A percentile compares a stretch with the other conserved stretches of the same genome.
Evolutionary conservation across 371 early-diverging fungal species (phyloP).

Genomic region (Funneliformis caledonium): DNA sequence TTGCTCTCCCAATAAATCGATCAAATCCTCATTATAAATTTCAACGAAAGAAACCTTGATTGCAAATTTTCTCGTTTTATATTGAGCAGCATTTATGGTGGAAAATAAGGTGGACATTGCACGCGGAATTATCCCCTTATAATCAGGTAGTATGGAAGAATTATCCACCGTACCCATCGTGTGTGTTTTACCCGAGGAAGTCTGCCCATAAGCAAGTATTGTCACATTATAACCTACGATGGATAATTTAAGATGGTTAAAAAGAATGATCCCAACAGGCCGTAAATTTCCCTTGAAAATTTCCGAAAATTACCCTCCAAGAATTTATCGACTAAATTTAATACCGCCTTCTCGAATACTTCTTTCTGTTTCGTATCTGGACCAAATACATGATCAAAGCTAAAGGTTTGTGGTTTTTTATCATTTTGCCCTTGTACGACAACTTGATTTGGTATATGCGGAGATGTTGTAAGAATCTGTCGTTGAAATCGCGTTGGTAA

Average conservation of each 20-base stretch:
- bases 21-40: slow-evolving; percentile 97
- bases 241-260: not conserved
- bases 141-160: not conserved
- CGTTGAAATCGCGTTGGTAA: slow-evolving; percentile 33
- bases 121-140: slow-evolving; percentile 87
- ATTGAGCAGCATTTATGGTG: slow-evolving; percentile 41
- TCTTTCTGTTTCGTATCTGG: slow-evolving; percentile 68
- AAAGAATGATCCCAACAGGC: not conserved
- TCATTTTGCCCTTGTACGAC: slow-evolving; percentile 29
- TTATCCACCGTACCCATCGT: slow-evolving; percentile 90
- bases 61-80: slow-evolving; percentile 43
- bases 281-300: not conserved
- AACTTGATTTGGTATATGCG: slow-evolving; percentile 32
- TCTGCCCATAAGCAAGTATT: slow-evolving; percentile 97
- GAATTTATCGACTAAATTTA: slow-evolving; percentile 81
- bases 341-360: slow-evolving; percentile 72
- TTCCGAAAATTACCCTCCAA: slow-evolving; percentile 69
- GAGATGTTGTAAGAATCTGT: not conserved
- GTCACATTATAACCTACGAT: slow-evolving; percentile 89
- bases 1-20: slow-evolving; percentile 73
- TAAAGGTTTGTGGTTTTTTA: slow-evolving; percentile 61
- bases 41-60: slow-evolving; percentile 77
- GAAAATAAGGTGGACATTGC: slow-evolving; percentile 86
- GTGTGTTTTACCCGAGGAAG: slow-evolving; percentile 98
- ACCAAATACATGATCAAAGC: slow-evolving; percentile 82